These are phyloP conservation scores for Phytophthora aleatoria DNA, from an alignment of 352 stramenopile species.

Conservation along the genomic window DNA sequence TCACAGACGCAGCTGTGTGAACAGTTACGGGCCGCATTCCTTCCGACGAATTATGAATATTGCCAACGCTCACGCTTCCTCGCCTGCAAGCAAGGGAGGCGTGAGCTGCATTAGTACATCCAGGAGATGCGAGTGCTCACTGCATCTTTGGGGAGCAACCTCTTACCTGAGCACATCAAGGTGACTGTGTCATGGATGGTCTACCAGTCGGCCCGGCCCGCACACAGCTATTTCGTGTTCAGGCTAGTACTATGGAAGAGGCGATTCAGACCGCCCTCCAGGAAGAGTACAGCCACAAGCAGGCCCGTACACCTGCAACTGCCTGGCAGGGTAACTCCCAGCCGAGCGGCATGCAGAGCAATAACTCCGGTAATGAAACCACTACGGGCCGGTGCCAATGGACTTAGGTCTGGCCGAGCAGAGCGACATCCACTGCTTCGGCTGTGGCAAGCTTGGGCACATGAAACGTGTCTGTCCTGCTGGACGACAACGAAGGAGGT, in stretches of 20 bases:
- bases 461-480: slow-evolving; percentile 10
- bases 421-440: neutral
- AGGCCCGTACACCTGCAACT: neutral
- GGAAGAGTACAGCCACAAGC: slow-evolving; percentile 1
- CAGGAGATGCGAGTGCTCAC: slow-evolving; percentile 1
- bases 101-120: slow-evolving; percentile 16
- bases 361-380: neutral
- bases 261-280: neutral
- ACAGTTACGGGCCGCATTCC: slow-evolving; percentile 14
- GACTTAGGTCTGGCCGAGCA: slow-evolving; percentile 1
- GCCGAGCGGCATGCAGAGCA: neutral
- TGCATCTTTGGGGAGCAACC: neutral
- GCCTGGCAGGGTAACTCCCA: neutral
- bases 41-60: slow-evolving; percentile 28
- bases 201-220: neutral
- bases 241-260: slow-evolving; percentile 1
- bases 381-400: neutral
- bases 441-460: slow-evolving; percentile 7
- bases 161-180: slow-evolving; percentile 5
- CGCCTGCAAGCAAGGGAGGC: slow-evolving; percentile 22
- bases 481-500: neutral
- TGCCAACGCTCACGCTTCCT: slow-evolving; percentile 31
- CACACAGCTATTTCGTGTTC: slow-evolving; percentile 3
- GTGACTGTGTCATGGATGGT: slow-evolving; percentile 2
- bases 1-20: slow-evolving; percentile 6